A percentile compares a stretch with the other conserved stretches of the same genome.
Conservation (phyloP, 1,139 yeast genomes). For the Pichia sp. region DNA sequence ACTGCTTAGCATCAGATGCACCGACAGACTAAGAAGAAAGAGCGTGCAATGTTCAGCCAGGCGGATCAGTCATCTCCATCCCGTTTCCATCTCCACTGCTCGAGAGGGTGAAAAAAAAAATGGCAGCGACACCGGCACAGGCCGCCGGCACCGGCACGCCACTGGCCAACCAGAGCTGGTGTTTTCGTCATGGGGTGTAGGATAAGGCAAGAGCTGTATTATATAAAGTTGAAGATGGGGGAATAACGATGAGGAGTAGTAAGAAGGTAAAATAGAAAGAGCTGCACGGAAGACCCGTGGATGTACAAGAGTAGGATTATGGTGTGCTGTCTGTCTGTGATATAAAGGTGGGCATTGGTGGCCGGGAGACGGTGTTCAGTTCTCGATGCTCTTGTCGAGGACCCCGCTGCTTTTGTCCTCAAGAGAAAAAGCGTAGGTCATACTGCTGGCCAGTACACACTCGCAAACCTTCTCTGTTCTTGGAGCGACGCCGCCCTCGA, state of each 20-base stretch:
- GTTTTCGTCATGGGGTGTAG: neutral
- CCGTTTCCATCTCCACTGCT: neutral
- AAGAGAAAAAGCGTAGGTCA: slow-evolving; percentile 15
- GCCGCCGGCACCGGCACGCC: neutral
- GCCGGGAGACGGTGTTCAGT: neutral
- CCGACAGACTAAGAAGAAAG: too few relatives aligned
- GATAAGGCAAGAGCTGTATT: neutral
- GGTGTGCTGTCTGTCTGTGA: too few relatives aligned
- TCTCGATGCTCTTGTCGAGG: slow-evolving; percentile 5
- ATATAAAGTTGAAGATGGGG: neutral
- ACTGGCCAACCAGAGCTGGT: neutral
- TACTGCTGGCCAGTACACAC: slow-evolving; percentile 26
- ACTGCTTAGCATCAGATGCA: too few relatives aligned
- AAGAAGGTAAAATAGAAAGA: too few relatives aligned
- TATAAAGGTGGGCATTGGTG: neutral
- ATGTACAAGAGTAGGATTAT: neutral
- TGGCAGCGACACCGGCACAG: neutral
- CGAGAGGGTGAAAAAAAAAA: neutral
- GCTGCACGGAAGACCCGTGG: neutral
- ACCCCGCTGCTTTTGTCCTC: neutral
- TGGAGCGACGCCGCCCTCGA: slow-evolving; percentile 22
- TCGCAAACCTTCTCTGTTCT: slow-evolving; percentile 28
- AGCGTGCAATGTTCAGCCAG: neutral
- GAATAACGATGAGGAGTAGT: too few relatives aligned
- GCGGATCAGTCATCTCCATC: neutral